Evolutionary conservation across 495 filamentous ascomycete genomes (phyloP).

Genomic region (Bryoglossum gracile): DNA sequence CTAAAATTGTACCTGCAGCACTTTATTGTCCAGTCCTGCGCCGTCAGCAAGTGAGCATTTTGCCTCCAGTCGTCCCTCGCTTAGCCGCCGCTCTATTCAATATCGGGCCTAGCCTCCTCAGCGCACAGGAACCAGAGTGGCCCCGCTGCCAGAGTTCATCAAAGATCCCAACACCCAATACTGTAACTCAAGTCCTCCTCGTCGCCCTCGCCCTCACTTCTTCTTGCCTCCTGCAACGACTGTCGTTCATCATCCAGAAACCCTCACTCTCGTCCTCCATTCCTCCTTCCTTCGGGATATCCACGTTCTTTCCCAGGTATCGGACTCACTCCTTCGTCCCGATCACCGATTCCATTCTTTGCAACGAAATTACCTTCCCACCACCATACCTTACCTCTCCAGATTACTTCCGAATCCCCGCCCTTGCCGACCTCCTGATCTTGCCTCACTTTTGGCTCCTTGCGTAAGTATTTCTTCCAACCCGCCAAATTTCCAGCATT

Average conservation of each 20-base stretch:
- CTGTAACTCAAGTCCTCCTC: background rate
- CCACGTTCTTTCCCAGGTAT: conserved; percentile 37
- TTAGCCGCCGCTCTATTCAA: no score
- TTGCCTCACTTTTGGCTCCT: conserved; percentile 1
- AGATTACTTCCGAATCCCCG: background rate
- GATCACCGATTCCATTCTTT: conserved; percentile 44
- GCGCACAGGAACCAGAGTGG: conserved; percentile 3
- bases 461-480: conserved; percentile 20
- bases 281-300: conserved; percentile 37
- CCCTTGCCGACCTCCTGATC: background rate
- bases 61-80: no score
- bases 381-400: background rate
- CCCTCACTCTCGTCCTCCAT: conserved; percentile 21
- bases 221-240: conserved; percentile 3
- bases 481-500: background rate
- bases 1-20: no score
- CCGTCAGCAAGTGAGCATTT: no score
- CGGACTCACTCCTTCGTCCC: conserved; percentile 32
- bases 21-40: no score
- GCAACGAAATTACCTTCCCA: conserved; percentile 5
- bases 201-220: conserved; percentile 4
- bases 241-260: background rate
- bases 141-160: conserved; percentile 7
- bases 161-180: no score
- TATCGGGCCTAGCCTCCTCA: no score